phyloP scores from a whole-genome alignment of 352 stramenopile species.

The Phytophthora podocarpi region DNA sequence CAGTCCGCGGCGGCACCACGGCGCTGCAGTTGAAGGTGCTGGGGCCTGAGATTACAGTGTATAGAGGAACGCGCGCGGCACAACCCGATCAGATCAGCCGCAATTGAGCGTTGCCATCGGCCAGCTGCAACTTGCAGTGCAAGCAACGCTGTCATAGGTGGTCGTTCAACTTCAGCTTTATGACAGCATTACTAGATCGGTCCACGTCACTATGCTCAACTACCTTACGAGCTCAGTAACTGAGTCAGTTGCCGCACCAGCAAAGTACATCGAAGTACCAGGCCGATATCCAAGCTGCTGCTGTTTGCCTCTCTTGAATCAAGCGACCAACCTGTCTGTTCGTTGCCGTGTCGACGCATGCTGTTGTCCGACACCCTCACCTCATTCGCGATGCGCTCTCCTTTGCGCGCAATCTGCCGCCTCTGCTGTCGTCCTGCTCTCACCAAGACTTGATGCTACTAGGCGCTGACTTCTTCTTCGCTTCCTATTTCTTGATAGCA shows the following conservation, averaged over 20 bases:
- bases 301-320: not conserved
- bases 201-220: constrained; percentile 23
- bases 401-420: not conserved
- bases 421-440: not conserved
- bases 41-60: no score
- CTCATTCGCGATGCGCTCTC: not conserved
- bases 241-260: not conserved
- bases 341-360: not conserved
- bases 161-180: constrained; percentile 34
- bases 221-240: constrained; percentile 32
- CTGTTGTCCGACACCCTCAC: not conserved
- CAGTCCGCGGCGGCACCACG: constrained; percentile 6
- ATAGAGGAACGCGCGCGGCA: constrained; percentile 2
- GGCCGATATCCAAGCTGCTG: constrained; percentile 7
- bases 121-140: no score
- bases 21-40: not conserved
- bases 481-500: not conserved
- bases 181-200: constrained; percentile 27
- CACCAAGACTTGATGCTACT: not conserved
- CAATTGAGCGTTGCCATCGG: constrained; percentile 10
- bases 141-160: constrained; percentile 1
- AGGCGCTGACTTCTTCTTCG: not conserved
- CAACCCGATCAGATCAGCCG: constrained; percentile 17
- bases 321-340: constrained; percentile 2
- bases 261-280: no score